Conservation (phyloP, 1,139 yeast genomes). For the Blastobotrys arbuscula region DNA sequence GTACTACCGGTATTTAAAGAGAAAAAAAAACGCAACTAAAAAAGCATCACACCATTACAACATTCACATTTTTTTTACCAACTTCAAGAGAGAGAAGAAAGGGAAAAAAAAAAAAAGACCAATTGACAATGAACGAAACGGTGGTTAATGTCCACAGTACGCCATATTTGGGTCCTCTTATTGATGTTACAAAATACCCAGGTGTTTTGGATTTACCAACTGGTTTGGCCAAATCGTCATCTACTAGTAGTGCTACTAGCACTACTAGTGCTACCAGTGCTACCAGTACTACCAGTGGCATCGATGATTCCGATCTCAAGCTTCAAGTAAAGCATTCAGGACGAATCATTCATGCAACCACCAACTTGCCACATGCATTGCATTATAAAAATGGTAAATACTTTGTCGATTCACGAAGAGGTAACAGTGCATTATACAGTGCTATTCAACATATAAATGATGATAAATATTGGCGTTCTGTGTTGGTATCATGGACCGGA, state of each 20-base stretch:
- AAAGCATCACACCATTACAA: too few relatives aligned
- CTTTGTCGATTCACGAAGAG: conserved; percentile 44
- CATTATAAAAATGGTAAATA: conserved; percentile 13
- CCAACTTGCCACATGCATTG: conserved; percentile 62
- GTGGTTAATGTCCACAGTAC: conserved; percentile 24
- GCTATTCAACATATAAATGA: conserved; percentile 58
- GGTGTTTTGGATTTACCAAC: conserved; percentile 1
- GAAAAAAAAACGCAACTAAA: too few relatives aligned
- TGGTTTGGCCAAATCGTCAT: not conserved
- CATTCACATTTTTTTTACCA: too few relatives aligned
- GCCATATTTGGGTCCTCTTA: conserved; percentile 28
- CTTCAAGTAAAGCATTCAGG: conserved; percentile 50
- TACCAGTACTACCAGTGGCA: too few relatives aligned
- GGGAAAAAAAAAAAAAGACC: too few relatives aligned
- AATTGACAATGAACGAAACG: conserved; percentile 3
- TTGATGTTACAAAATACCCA: conserved; percentile 11
- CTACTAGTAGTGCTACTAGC: too few relatives aligned
- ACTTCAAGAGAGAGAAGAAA: too few relatives aligned
- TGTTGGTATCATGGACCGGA: conserved; percentile 94
- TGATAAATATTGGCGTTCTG: conserved; percentile 78
- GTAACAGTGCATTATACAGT: conserved; percentile 80
- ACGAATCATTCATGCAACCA: conserved; percentile 61
- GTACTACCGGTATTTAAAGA: not conserved
- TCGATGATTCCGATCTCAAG: too few relatives aligned
- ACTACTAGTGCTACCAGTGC: too few relatives aligned